Evolutionary conservation across 2,329 filamentous ascomycete genomes (phyloP), one percentile per base, ranked within the genome.

Genomic region (Xylaria sp.): DNA sequence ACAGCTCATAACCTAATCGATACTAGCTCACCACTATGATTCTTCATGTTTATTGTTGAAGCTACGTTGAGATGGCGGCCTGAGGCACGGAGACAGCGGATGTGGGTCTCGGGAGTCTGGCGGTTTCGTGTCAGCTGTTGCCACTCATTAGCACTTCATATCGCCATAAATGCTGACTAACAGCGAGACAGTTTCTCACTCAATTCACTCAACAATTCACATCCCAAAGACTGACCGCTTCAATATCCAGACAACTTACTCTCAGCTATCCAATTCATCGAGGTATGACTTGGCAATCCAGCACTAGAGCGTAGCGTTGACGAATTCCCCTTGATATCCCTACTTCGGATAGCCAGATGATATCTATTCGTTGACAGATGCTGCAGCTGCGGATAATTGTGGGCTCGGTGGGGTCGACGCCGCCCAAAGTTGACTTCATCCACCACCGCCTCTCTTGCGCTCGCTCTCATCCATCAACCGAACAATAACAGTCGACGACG

Each of bases 301-400:
- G 23, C 23, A 30, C 23, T 30, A 30, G 23, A 30, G 23, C 4
- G 23, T 30, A 30, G 23, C 23, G 23, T 30, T 30, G 23, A 6
- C 4, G 23, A 30, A 30, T 30, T 30, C 23, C 23, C 23, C 23
- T 30, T 30, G 23, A 30, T 30, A 30, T 30, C 23, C 23, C 23
- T 30, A 30, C 23, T 30, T 30, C 13, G 37, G 42, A 46, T 46
- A 30, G 18, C 16, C 47, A 42, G 10, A n/a, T 10, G 30, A 47
- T 52, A 56, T 54, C 16, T 23, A 13, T 35, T 16, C 35, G 46
- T 49, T 18, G 52, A 51, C 37, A 16, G 18, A 18, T 30, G 16
- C 18, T 55, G 58, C 57, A 52, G 23, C 57, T 51, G 58, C 68
- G 67, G 68, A 62, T 67, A 69, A 69, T 62, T 64, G 68, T 70